Evolutionary conservation across 768 basidiomycete genomes (phyloP).

Genomic region (Trametes sanguinea): DNA sequence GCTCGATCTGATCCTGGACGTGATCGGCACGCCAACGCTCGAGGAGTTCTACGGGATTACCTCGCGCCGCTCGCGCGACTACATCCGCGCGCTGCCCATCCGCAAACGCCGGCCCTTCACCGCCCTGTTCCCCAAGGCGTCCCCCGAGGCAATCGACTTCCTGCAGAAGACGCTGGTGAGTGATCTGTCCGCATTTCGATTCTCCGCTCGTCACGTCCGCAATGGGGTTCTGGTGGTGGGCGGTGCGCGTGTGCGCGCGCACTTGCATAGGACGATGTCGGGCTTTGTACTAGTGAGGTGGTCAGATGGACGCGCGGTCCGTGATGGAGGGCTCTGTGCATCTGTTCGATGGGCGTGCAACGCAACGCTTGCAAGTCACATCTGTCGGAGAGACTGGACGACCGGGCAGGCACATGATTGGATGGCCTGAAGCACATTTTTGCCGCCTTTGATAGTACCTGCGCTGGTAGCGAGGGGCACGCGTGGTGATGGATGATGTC

Average conservation of each 20-base stretch:
- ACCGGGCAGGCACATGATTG: neutral
- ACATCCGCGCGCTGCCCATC: slow-evolving; percentile 84
- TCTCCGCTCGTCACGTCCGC: no score
- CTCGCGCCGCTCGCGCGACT: slow-evolving; percentile 80
- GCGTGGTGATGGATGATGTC: neutral
- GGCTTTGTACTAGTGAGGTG: no score
- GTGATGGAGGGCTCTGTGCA: no score
- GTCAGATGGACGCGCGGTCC: no score
- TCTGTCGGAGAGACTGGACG: neutral
- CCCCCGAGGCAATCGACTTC: slow-evolving; percentile 71
- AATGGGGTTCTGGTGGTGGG: no score
- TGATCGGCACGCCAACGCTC: slow-evolving; percentile 85
- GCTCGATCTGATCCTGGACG: slow-evolving; percentile 83
- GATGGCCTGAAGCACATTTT: neutral
- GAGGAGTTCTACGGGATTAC: slow-evolving; percentile 93
- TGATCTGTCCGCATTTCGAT: neutral
- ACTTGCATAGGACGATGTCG: neutral
- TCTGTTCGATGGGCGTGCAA: no score
- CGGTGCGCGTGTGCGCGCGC: neutral
- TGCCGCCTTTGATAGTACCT: slow-evolving; percentile 3
- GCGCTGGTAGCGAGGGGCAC: neutral
- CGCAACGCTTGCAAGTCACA: no score
- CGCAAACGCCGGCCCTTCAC: slow-evolving; percentile 72
- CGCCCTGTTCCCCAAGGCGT: slow-evolving; percentile 76
- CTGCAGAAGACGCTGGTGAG: slow-evolving; percentile 67